Conservation (phyloP, 495 filamentous ascomycete genomes). For the Penicillium samsonianum region DNA sequence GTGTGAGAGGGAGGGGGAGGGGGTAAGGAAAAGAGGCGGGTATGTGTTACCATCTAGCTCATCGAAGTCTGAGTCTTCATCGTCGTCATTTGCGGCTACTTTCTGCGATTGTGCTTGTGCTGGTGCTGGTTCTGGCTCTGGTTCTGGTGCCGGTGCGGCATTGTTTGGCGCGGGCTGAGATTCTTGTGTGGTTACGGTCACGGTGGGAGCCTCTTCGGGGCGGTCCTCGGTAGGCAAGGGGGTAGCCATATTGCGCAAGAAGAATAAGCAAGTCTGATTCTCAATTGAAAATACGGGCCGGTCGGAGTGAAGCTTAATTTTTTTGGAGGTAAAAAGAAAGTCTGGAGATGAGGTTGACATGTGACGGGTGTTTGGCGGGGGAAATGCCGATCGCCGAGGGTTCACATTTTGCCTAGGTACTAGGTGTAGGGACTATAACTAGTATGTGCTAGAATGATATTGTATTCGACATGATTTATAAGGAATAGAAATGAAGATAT, state of each 20-base stretch:
- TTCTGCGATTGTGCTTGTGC: constrained; percentile 5
- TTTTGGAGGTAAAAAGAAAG: constrained; percentile 1
- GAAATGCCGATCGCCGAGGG: constrained; percentile 31
- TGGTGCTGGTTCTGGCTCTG: constrained; percentile 13
- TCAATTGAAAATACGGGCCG: not conserved
- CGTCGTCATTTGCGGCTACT: constrained; percentile 32
- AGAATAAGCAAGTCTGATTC: not conserved
- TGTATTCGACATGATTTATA: no score
- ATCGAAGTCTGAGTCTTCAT: constrained; percentile 69
- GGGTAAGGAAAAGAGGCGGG: not conserved
- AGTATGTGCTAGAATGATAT: not conserved
- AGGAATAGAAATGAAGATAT: no score
- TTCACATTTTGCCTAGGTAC: constrained; percentile 3
- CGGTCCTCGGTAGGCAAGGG: not conserved
- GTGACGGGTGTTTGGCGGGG: constrained; percentile 34
- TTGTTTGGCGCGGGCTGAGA: not conserved
- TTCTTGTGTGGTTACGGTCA: not conserved
- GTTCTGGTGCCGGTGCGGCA: not conserved
- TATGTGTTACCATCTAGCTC: constrained; percentile 74
- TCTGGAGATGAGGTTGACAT: constrained; percentile 16
- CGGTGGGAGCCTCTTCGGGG: not conserved
- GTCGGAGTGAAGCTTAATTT: not conserved
- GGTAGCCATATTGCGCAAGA: not conserved
- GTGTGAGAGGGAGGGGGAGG: not conserved
- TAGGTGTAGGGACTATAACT: not conserved